Percentiles rank a stretch among this genome's conserved stretches.
Evolutionary conservation across 106 monocot species (phyloP).

Genomic region (Iris macrosiphon): DNA sequence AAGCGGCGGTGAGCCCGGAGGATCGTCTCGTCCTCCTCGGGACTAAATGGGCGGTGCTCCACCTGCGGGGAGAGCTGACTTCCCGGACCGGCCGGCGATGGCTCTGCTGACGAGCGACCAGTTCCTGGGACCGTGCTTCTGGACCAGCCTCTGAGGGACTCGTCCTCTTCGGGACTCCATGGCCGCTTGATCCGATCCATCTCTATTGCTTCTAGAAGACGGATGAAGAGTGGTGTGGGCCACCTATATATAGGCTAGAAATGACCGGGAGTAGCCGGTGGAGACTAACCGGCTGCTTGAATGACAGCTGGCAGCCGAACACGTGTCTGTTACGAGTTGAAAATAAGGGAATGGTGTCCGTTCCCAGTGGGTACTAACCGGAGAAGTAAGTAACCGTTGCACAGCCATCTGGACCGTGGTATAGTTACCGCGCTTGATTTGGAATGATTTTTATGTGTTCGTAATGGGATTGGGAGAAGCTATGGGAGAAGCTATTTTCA

Average conservation of each 20-base stretch:
- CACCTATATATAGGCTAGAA: constrained; percentile 6
- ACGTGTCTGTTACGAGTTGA: too few relatives aligned
- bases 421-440: too few relatives aligned
- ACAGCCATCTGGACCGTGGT: too few relatives aligned
- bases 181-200: constrained; percentile 55
- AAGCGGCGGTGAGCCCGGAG: constrained; percentile 36
- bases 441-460: too few relatives aligned
- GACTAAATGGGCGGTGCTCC: constrained; percentile 55
- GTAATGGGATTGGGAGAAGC: too few relatives aligned
- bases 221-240: neutral
- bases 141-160: constrained; percentile 35
- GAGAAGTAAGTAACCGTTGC: too few relatives aligned
- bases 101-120: constrained; percentile 63
- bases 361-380: too few relatives aligned
- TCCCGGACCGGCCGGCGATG: constrained; percentile 50
- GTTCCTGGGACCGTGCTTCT: constrained; percentile 45
- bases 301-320: too few relatives aligned
- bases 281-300: neutral
- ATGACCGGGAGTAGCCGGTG: constrained; percentile 23
- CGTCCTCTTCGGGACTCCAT: constrained; percentile 63
- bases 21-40: constrained; percentile 52
- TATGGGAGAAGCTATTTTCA: too few relatives aligned
- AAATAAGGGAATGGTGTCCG: too few relatives aligned
- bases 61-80: constrained; percentile 62
- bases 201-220: constrained; percentile 20